phyloP scores from a whole-genome alignment of 1,284 basidiomycete species.

The Tremellales sp. region DNA sequence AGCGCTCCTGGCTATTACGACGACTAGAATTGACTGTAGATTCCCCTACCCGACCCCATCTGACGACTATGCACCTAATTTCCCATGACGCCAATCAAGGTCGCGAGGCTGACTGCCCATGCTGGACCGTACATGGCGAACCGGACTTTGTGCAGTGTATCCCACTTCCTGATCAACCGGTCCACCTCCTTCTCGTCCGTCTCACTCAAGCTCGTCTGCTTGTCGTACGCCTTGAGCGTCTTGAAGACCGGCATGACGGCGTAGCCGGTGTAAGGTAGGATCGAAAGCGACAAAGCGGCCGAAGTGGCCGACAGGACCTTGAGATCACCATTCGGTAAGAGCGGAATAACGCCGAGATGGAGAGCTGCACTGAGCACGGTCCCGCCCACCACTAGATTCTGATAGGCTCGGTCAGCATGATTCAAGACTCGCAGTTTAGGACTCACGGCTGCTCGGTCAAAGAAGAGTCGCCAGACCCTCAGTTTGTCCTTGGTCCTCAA shows the following conservation, averaged over 20 bases:
- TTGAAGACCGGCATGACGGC: constrained; percentile 5
- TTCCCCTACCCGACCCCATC: no score
- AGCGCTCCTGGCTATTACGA: no score
- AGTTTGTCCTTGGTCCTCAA: constrained; percentile 4
- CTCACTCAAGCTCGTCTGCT: not conserved
- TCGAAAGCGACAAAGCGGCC: not conserved
- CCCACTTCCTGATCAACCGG: constrained; percentile 3
- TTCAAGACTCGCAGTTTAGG: not conserved
- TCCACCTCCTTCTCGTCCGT: constrained; percentile 7
- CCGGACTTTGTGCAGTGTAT: constrained; percentile 1
- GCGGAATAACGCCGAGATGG: constrained; percentile 2
- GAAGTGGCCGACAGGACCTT: not conserved
- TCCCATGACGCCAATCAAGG: no score
- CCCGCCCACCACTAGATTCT: constrained; percentile 2
- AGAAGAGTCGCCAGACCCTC: constrained; percentile 7
- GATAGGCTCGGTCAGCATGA: not conserved
- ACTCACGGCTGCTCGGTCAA: constrained; percentile 5
- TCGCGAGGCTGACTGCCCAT: constrained; percentile 2
- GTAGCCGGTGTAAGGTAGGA: constrained; percentile 5
- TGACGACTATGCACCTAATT: no score
- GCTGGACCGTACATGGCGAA: constrained; percentile 1
- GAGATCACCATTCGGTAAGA: constrained; percentile 1
- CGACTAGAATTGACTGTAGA: no score
- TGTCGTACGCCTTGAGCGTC: not conserved
- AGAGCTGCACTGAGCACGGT: not conserved